Base-by-base conservation (phyloP, 2,329 filamentous ascomycete species). In the Mycocentrospora acerina region DNA sequence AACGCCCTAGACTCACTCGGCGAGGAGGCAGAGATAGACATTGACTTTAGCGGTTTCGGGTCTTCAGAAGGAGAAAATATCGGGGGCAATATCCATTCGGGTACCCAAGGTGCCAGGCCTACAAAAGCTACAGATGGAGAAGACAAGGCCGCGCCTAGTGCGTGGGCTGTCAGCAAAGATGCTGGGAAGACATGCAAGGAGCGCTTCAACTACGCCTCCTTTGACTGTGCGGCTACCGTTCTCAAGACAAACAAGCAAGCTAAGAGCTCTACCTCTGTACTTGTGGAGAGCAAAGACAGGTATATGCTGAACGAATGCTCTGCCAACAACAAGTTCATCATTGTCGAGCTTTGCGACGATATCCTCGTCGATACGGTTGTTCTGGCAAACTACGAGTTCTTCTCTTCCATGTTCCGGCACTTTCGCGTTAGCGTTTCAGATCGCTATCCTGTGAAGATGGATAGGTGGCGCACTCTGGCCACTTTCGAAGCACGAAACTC, bases 311-410 rank as follows among this genome's bases (percentile, higher is more conserved):
- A 96, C 51, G 88, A 91, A 63, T 98, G 93, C 68, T 82, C 83
- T 4, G 83, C 83, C 14, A 75, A 84, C 53, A 91, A 94, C 71
- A 97, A 97, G 68, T 96, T 94, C 62, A 77, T 97, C 48, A 90
- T 97, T 44, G 82, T 98, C 44, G 93, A 98, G 69, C 76, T 98
- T 19, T 97, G 89, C 66, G 89, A 95, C 55, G 80, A 83, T 51
- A 86, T 84, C 29, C 77, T 95, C 29, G 86, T 98, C 42, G 93
- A 98, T 63, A 98, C 93, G 0, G 77, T 98, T 27, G 93, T 97
- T n/a, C 77, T 98, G 37, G 93, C 91, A 46, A 98, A 98, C 65
- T 98, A 94, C 57, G 93, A 98, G 67, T 98, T 98, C 73, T 98
- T 98, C 74, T 95, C 90, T 38, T 96, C 90, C 62, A 96, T 95